Evolutionary conservation across 2,329 filamentous ascomycete species (phyloP).

Genomic region (Aspergillus sp.): DNA sequence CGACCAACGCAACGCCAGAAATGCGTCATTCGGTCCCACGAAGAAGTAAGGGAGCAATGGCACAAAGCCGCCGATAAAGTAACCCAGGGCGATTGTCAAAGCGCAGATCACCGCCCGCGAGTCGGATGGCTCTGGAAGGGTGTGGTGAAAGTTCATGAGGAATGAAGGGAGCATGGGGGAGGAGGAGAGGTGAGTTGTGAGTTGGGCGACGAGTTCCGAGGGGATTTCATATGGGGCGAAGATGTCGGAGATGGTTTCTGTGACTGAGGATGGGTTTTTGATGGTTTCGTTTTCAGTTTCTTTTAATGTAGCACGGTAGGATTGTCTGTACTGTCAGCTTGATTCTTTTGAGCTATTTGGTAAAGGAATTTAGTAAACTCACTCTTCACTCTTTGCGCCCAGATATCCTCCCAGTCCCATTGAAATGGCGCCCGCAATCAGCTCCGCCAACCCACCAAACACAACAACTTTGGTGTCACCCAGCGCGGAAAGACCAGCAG

Average conservation of each 20-base stretch:
- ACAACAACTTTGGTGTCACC: conserved; percentile 65
- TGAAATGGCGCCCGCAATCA: conserved; percentile 69
- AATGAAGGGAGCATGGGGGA: conserved; percentile 35
- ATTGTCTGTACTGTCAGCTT: conserved; percentile 22
- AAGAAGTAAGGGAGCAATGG: conserved; percentile 53
- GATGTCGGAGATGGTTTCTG: conserved; percentile 30
- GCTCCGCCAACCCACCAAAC: conserved; percentile 68
- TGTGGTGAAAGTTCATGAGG: conserved; percentile 40
- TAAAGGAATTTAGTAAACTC: conserved; percentile 7
- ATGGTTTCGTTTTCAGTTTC: conserved; percentile 28
- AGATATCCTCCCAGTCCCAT: conserved; percentile 75
- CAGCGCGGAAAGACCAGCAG: conserved; percentile 60
- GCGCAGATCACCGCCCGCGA: conserved; percentile 35
- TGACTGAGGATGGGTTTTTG: conserved; percentile 24
- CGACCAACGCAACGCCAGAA: conserved; percentile 65
- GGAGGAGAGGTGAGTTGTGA: conserved; percentile 30
- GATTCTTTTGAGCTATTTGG: neutral
- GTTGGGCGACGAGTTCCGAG: conserved; percentile 27
- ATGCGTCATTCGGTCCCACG: conserved; percentile 71
- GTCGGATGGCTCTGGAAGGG: conserved; percentile 31
- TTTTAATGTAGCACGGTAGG: conserved; percentile 35
- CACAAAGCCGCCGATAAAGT: conserved; percentile 41
- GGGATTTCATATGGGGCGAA: conserved; percentile 37
- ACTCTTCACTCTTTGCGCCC: conserved; percentile 50
- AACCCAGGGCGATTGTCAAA: conserved; percentile 35